A percentile compares a stretch with the other conserved stretches of the same genome.
phyloP scores from a whole-genome alignment of 2,329 filamentous ascomycete species.

The Verticillium albo-atrum region DNA sequence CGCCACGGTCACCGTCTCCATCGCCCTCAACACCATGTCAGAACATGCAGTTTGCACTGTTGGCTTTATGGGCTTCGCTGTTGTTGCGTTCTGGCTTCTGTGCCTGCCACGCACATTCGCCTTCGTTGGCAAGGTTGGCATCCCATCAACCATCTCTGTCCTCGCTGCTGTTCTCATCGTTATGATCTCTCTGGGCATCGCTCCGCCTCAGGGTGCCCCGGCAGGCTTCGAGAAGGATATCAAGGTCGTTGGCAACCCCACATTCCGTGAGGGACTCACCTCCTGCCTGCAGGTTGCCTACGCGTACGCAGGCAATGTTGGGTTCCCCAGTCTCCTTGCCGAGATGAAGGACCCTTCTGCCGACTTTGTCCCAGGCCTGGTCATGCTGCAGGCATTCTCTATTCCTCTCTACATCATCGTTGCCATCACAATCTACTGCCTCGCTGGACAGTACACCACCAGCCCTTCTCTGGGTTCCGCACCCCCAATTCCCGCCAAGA shows the following conservation, averaged over 20 bases:
- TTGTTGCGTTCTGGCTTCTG: constrained; percentile 56
- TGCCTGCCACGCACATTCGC: constrained; percentile 65
- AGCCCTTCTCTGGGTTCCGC: constrained; percentile 29
- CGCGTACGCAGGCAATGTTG: constrained; percentile 32
- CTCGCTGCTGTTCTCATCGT: constrained; percentile 29
- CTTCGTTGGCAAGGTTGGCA: constrained; percentile 23
- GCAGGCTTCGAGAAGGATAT: constrained; percentile 21
- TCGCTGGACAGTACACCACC: constrained; percentile 24
- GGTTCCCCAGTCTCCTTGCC: constrained; percentile 28
- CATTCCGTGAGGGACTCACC: constrained; percentile 25
- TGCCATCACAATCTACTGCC: constrained; percentile 24
- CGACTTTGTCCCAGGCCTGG: constrained; percentile 25
- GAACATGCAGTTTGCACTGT: constrained; percentile 60
- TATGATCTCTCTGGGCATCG: constrained; percentile 29
- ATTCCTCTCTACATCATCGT: constrained; percentile 26
- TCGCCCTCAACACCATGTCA: constrained; percentile 66
- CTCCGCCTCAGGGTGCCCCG: constrained; percentile 21
- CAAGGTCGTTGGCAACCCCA: constrained; percentile 9
- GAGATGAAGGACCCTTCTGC: constrained; percentile 26
- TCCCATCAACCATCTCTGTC: constrained; percentile 27
- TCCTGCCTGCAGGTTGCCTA: constrained; percentile 29
- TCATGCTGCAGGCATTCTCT: constrained; percentile 25
- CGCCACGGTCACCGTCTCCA: constrained; percentile 61
- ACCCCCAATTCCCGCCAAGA: constrained; percentile 23
- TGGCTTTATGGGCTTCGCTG: constrained; percentile 58